These are phyloP conservation scores for Monosporascus sp. DNA, from an alignment of 2,329 filamentous ascomycete species.

Conservation along the genomic window DNA sequence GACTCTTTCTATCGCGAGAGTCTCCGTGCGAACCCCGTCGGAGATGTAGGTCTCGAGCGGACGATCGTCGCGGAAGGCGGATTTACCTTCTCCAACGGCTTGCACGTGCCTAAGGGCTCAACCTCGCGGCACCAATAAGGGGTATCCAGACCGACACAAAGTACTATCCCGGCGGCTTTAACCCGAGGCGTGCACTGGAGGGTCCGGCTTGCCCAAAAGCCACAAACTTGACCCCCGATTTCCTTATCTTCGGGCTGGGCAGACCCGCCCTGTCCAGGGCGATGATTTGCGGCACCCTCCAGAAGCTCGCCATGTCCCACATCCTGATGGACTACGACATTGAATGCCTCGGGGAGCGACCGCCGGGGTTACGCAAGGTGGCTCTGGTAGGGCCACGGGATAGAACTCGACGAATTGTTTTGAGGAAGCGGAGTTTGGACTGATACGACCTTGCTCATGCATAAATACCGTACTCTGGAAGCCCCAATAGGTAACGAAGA, in stretches of 20 bases:
- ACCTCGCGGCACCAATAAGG: slow-evolving; percentile 5
- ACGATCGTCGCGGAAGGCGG: slow-evolving; percentile 10
- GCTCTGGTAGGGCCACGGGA: background rate
- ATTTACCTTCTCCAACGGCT: slow-evolving; percentile 11
- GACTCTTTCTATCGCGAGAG: slow-evolving; percentile 16
- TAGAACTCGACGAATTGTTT: background rate
- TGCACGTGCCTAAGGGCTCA: slow-evolving; percentile 10
- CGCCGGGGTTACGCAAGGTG: background rate
- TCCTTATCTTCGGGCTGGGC: slow-evolving; percentile 6
- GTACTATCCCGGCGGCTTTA: background rate
- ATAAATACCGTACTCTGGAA: no score
- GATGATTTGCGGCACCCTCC: background rate
- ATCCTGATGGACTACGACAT: slow-evolving; percentile 1
- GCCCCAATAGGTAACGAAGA: no score
- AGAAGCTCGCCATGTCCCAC: background rate
- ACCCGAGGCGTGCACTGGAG: slow-evolving; percentile 1
- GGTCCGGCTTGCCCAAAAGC: slow-evolving; percentile 3
- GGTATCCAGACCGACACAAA: background rate
- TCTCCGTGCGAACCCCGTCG: slow-evolving; percentile 10
- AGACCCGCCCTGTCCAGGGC: background rate
- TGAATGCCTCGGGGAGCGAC: background rate
- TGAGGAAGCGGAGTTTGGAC: background rate
- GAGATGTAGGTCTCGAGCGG: slow-evolving; percentile 12
- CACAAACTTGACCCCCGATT: slow-evolving; percentile 9
- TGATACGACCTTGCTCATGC: background rate